Conservation (phyloP, 306 rosid species). For the Mucuna pruriens region DNA sequence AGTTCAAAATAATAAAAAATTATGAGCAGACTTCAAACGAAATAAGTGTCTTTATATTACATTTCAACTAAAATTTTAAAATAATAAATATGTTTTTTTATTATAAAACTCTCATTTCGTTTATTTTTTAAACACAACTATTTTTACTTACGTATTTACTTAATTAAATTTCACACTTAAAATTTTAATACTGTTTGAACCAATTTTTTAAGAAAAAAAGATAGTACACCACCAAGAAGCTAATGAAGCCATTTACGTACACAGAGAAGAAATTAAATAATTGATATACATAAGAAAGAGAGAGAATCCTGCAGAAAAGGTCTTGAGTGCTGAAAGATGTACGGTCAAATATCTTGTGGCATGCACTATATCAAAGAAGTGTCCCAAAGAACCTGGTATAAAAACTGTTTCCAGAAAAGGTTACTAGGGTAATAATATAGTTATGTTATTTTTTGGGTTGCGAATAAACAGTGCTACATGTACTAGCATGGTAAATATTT, state of each 20-base stretch:
- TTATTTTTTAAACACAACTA: neutral
- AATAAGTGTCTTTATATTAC: neutral
- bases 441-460: neutral
- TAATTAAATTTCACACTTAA: neutral
- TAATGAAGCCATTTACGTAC: neutral
- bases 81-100: neutral
- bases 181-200: neutral
- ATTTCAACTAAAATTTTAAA: neutral
- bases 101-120: neutral
- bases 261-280: neutral
- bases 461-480: neutral
- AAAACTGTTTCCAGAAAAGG: conserved; percentile 27
- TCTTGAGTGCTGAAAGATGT: conserved; percentile 19
- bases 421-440: conserved; percentile 4
- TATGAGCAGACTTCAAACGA: neutral
- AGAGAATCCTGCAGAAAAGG: neutral
- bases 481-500: no score
- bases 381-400: conserved; percentile 29
- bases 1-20: neutral
- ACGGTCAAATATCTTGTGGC: conserved; percentile 33
- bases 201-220: neutral
- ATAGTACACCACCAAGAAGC: neutral
- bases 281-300: neutral
- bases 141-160: neutral
- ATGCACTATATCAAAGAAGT: conserved; percentile 32